phyloP scores from a whole-genome alignment of 2,329 filamentous ascomycete species.

The Cladosporium phlei region DNA sequence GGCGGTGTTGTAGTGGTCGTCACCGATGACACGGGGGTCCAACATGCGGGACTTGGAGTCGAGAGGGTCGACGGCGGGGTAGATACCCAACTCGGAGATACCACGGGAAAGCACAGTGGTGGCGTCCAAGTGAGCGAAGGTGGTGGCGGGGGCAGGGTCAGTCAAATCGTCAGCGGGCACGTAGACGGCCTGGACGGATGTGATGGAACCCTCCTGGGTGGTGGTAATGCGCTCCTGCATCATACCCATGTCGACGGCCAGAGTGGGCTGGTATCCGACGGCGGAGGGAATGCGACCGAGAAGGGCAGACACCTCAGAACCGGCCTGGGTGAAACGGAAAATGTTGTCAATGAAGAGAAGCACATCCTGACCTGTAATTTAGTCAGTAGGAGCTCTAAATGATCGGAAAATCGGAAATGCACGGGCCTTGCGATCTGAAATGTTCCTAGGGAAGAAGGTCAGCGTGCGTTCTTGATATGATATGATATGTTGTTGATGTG shows the following conservation, averaged over 20 bases:
- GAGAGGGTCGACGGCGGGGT: constrained; percentile 98
- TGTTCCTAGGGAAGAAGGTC: too few species aligned
- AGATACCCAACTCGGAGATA: constrained; percentile 99
- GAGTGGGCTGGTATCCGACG: constrained; percentile 99
- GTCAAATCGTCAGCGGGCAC: constrained; percentile 99
- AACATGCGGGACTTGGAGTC: constrained; percentile 99
- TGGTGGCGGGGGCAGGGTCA: constrained; percentile 98
- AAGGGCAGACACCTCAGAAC: constrained; percentile 99
- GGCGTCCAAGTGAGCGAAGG: constrained; percentile 99
- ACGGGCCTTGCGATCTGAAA: too few species aligned
- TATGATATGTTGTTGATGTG: too few species aligned
- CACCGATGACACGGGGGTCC: constrained; percentile 95
- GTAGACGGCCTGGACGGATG: constrained; percentile 99
- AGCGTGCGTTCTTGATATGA: too few species aligned
- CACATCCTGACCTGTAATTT: constrained; percentile 54
- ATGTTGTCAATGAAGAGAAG: constrained; percentile 99
- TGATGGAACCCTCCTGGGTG: constrained; percentile 99
- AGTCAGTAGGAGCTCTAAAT: too few species aligned
- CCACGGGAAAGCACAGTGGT: constrained; percentile 99
- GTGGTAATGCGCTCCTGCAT: constrained; percentile 99
- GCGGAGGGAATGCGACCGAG: constrained; percentile 99
- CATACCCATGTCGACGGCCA: constrained; percentile 96
- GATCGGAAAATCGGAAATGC: too few species aligned
- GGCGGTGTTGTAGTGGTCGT: constrained; percentile 95
- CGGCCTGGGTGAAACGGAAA: constrained; percentile 99